Conservation (phyloP, 164 flowering plant species). For the Magnolia changhungtana region DNA sequence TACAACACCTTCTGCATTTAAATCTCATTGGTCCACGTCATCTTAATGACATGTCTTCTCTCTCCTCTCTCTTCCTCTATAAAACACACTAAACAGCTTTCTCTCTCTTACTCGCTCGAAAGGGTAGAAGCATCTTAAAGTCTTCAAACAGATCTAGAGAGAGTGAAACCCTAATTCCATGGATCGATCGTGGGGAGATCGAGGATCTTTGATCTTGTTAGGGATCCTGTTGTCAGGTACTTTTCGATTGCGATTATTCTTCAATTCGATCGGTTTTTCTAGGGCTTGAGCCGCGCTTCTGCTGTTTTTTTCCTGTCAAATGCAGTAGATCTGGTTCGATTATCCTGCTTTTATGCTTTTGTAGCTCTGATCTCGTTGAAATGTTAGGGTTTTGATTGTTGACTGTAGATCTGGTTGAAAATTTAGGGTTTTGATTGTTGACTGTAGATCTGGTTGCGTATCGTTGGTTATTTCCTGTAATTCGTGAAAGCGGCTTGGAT, state of each 20-base stretch:
- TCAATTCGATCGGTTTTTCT: neutral
- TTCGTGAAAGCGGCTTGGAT: neutral
- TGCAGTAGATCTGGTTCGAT: neutral
- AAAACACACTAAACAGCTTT: neutral
- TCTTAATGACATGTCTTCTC: neutral
- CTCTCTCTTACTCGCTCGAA: neutral
- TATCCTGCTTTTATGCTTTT: constrained; percentile 4
- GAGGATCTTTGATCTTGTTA: constrained; percentile 34
- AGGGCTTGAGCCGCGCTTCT: neutral
- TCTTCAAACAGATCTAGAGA: neutral
- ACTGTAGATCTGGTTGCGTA: neutral
- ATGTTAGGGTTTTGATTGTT: neutral
- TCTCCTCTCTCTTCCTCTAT: neutral
- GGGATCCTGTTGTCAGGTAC: constrained; percentile 47
- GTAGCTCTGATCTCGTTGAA: neutral
- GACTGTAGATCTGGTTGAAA: neutral
- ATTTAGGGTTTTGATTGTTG: neutral
- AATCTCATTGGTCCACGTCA: constrained; percentile 14
- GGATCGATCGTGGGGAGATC: constrained; percentile 47
- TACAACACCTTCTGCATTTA: neutral
- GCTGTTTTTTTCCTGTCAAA: neutral
- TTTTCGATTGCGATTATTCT: neutral
- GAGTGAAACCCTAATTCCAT: constrained; percentile 20
- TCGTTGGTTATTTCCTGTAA: neutral
- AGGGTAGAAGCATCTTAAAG: no score